Percentiles rank a stretch among this genome's conserved stretches.
phyloP scores from a whole-genome alignment of 129 eudicot species.

The Tagetes erecta region DNA sequence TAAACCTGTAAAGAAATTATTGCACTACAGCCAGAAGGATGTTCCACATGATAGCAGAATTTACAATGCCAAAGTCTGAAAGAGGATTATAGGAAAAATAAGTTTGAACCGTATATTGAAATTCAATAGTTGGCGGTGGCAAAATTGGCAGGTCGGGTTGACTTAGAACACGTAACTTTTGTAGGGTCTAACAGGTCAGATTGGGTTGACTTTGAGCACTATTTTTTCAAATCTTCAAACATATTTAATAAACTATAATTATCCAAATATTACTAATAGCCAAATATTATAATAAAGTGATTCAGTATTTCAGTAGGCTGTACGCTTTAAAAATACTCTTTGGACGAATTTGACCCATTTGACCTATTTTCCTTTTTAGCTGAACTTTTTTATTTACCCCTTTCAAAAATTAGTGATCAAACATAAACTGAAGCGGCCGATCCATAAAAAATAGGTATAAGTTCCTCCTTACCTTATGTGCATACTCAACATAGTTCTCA shows the following conservation, averaged over 20 bases:
- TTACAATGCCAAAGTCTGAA: background rate
- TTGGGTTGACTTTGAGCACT: background rate
- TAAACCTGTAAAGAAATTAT: background rate
- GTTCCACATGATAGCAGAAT: background rate
- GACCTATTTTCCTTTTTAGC: background rate
- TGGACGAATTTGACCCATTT: background rate
- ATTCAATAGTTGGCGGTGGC: background rate
- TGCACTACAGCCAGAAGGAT: constrained; percentile 1
- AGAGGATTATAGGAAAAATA: background rate
- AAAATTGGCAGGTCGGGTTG: background rate
- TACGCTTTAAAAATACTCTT: background rate
- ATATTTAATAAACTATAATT: background rate
- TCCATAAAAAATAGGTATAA: background rate
- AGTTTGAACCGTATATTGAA: background rate
- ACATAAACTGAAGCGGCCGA: background rate
- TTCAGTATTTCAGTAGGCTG: background rate
- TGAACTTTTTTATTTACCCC: background rate
- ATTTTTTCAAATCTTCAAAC: background rate
- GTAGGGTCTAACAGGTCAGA: background rate
- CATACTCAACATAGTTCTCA: constrained; percentile 97
- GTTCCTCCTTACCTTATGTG: constrained; percentile 74
- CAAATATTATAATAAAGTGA: background rate
- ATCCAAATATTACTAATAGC: background rate
- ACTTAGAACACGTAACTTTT: background rate
- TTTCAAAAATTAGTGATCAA: background rate